phyloP scores from a whole-genome alignment of 192 early-diverging fungal genomes.

The Podila horticola region DNA sequence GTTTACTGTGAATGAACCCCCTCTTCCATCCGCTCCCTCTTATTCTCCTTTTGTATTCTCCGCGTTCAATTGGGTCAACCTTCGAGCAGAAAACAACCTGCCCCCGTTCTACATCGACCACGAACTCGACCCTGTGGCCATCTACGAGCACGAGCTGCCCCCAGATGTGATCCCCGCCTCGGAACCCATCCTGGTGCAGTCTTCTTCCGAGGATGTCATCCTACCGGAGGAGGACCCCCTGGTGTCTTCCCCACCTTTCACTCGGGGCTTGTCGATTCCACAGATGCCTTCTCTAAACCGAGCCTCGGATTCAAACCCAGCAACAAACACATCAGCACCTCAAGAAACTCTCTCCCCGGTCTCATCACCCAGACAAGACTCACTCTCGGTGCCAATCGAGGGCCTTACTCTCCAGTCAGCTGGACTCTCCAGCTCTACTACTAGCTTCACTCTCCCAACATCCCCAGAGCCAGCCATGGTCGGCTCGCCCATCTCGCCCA shows the following conservation, averaged over 20 bases:
- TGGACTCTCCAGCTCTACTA: too few relatives aligned
- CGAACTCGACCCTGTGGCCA: constrained; percentile 41
- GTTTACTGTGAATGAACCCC: neutral
- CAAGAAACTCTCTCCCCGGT: too few relatives aligned
- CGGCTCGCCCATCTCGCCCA: neutral
- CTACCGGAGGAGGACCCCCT: constrained; percentile 28
- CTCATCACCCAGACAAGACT: too few relatives aligned
- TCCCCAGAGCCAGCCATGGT: neutral
- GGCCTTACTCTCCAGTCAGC: too few relatives aligned
- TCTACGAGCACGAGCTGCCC: constrained; percentile 43
- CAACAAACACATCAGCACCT: neutral
- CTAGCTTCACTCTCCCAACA: neutral
- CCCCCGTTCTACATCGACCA: constrained; percentile 37
- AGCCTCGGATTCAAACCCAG: neutral
- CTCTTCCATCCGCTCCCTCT: neutral
- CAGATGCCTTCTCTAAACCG: neutral
- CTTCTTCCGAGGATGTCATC: constrained; percentile 5
- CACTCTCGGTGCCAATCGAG: too few relatives aligned
- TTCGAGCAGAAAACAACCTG: constrained; percentile 20
- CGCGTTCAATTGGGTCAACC: neutral
- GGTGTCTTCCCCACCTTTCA: neutral
- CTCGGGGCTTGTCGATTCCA: neutral
- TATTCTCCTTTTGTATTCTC: neutral
- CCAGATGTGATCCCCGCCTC: constrained; percentile 13
- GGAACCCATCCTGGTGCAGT: constrained; percentile 42